Evolutionary conservation across 176 grass and related monocot species (phyloP).

Genomic region (Thinopyrum elongatum): DNA sequence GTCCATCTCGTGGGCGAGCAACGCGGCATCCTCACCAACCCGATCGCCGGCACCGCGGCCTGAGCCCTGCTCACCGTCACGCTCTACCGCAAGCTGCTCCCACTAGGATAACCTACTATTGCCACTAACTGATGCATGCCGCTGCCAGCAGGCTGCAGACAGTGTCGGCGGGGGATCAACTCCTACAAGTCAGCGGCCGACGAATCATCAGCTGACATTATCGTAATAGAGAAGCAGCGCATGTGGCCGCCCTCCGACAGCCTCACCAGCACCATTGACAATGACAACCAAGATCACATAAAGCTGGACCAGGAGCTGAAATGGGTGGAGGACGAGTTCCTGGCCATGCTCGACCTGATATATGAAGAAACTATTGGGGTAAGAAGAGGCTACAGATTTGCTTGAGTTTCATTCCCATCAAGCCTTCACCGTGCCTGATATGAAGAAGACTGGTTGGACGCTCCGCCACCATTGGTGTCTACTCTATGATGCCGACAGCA

Average conservation of each 20-base stretch:
- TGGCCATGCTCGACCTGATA: too few relatives aligned
- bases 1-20: background rate
- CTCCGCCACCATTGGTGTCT: background rate
- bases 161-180: too few relatives aligned
- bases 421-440: background rate
- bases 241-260: slow-evolving; percentile 33
- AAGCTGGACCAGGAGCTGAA: background rate
- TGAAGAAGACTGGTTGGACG: background rate
- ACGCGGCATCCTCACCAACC: slow-evolving; percentile 34
- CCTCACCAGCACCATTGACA: slow-evolving; percentile 26
- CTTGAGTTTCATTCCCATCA: background rate
- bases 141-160: background rate
- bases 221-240: slow-evolving; percentile 59
- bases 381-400: background rate
- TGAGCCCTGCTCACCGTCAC: slow-evolving; percentile 29
- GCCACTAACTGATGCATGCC: background rate
- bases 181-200: slow-evolving; percentile 1
- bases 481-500: background rate
- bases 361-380: background rate
- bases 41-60: slow-evolving; percentile 18
- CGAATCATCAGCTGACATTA: slow-evolving; percentile 43
- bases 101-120: too few relatives aligned
- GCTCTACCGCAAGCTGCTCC: slow-evolving; percentile 46
- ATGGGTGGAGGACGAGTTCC: too few relatives aligned
- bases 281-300: too few relatives aligned